phyloP scores from a whole-genome alignment of 768 basidiomycete genomes.

The Tylopilus subfusipes region DNA sequence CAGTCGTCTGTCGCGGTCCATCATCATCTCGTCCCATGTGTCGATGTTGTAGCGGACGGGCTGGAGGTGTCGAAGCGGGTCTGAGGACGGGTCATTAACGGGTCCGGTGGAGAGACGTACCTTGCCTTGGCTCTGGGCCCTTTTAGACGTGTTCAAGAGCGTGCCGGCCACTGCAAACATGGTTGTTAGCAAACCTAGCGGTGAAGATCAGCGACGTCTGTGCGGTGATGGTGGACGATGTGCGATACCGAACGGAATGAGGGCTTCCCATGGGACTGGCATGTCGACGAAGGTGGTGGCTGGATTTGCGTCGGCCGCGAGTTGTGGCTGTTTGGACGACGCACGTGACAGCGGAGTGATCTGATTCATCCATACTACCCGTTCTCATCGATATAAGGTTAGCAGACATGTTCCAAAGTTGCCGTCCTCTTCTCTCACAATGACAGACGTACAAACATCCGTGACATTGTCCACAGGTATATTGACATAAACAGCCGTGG shows the following conservation, averaged over 20 bases:
- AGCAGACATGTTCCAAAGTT: neutral
- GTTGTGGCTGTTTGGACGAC: neutral
- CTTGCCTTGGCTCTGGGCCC: slow-evolving; percentile 88
- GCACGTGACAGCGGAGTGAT: too few relatives aligned
- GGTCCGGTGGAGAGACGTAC: slow-evolving; percentile 35
- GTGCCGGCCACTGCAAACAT: slow-evolving; percentile 94
- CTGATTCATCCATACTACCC: too few relatives aligned
- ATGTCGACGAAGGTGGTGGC: slow-evolving; percentile 42
- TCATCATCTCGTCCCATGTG: slow-evolving; percentile 94
- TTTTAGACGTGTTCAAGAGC: slow-evolving; percentile 71
- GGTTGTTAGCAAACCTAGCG: slow-evolving; percentile 69
- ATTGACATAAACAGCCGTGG: neutral
- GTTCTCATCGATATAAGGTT: neutral
- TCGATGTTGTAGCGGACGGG: slow-evolving; percentile 83
- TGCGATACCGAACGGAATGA: slow-evolving; percentile 84
- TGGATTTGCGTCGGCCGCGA: neutral
- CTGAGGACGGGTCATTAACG: neutral
- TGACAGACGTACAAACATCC: slow-evolving; percentile 5
- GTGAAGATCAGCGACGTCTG: slow-evolving; percentile 5
- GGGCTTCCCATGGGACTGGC: slow-evolving; percentile 97
- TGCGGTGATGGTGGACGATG: too few relatives aligned
- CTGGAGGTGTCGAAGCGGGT: slow-evolving; percentile 36
- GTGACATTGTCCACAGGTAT: slow-evolving; percentile 14
- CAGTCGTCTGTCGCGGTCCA: slow-evolving; percentile 82
- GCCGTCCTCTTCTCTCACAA: neutral